Evolutionary conservation across 2,329 filamentous ascomycete genomes (phyloP).

Genomic region (Diaporthe vexans): DNA sequence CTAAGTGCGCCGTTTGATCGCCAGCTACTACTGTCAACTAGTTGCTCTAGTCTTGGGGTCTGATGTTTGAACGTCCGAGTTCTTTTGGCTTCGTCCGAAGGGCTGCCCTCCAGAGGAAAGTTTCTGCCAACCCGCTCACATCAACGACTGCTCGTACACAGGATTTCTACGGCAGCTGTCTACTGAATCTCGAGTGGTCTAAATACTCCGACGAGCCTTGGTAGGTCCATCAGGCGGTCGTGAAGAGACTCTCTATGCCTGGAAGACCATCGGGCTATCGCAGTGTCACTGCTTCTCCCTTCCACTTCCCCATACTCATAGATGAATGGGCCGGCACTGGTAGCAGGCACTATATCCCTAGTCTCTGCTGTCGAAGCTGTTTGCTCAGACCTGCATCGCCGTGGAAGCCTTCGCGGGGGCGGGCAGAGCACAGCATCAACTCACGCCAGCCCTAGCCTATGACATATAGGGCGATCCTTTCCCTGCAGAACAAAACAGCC

Average conservation of each 20-base stretch:
- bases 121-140: neutral
- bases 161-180: neutral
- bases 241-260: neutral
- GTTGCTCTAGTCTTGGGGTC: neutral
- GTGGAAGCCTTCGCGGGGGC: neutral
- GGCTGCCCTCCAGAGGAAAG: neutral
- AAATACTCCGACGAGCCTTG: constrained; percentile 7
- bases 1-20: constrained; percentile 19
- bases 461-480: neutral
- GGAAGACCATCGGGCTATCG: neutral
- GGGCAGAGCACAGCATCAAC: neutral
- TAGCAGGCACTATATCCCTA: neutral
- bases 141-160: neutral
- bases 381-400: neutral
- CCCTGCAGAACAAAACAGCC: neutral
- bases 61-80: constrained; percentile 14
- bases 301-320: too few species aligned
- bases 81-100: constrained; percentile 21
- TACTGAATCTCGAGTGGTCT: neutral
- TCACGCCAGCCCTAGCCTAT: too few species aligned
- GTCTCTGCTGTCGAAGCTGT: neutral
- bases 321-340: neutral
- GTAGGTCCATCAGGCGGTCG: neutral
- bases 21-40: constrained; percentile 21
- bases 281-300: neutral